Evolutionary conservation across 257 asterid species (phyloP), one percentile per base, ranked within the genome.

Genomic region (Capsicum pubescens): DNA sequence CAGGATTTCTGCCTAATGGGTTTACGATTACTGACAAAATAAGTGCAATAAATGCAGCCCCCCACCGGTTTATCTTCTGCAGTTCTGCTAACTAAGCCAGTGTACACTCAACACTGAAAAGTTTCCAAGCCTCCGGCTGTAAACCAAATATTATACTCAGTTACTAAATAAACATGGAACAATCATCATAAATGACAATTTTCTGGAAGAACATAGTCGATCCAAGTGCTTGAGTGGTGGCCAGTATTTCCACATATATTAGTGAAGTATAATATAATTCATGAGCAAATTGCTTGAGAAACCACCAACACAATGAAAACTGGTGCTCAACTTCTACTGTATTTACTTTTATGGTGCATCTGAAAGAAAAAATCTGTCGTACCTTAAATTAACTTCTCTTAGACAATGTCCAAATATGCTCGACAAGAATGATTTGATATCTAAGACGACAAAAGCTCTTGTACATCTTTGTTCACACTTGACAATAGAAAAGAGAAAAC

Each of bases 351-450:
- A 71, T 46, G 39, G 58, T 50, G 32, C 57, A 57, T 71, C 32
- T 13, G 17, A 44, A 9, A 19, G 58, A n/a, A 71, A 71, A 71
- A 46, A 7, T 19, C 7, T 21, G 61, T 74, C 46, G 21, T 21
- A 74, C 6, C 21, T 50, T 13, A 4, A 4, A 48, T 44, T 21
- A 74, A 9, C 39, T 52, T 50, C 7, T 50, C 81, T 74, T 21
- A 21, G 61, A 21, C 44, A 9, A 74, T 74, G 81, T 52, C 46
- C 81, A 74, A 32, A 21, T 50, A 7, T 50, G 61, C 44, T 50
- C 7, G 81, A 74, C 81, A 74, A 26, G 81, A 77, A 77, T 52
- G 81, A 52, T 14, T 54, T 76, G 81, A 54, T 26, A 54, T 77
- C 64, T 54, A 77, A 77, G 50, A 54, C 82, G 9, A 77, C 48